Evolutionary conservation across 306 rosid species (phyloP).

Genomic region (Dryas octopetala): DNA sequence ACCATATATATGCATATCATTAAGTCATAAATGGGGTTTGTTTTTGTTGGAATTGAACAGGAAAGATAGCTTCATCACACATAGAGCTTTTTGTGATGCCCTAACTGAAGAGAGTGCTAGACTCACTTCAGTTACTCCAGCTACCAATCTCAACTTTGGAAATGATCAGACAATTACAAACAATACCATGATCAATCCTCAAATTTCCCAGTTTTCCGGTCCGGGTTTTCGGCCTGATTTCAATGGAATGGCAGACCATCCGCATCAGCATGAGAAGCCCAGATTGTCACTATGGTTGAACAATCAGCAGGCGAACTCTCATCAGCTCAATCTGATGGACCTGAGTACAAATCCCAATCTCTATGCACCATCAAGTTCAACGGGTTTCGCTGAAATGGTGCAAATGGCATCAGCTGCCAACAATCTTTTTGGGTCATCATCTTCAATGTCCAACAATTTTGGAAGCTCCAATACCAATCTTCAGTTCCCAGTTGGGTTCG

Average conservation of each 20-base stretch:
- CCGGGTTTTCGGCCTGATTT: constrained; percentile 34
- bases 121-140: constrained; percentile 48
- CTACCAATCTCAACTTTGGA: constrained; percentile 61
- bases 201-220: constrained; percentile 33
- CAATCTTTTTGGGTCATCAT: constrained; percentile 43
- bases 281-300: constrained; percentile 75
- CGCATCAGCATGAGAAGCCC: constrained; percentile 54
- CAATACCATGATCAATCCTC: constrained; percentile 26
- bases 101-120: constrained; percentile 94
- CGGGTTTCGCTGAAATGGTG: constrained; percentile 49
- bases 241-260: constrained; percentile 26
- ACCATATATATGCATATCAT: constrained; percentile 11
- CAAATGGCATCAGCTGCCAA: constrained; percentile 43
- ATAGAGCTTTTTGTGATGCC: constrained; percentile 96
- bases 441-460: constrained; percentile 38
- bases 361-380: constrained; percentile 37
- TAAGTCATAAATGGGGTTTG: constrained; percentile 32
- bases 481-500: no score
- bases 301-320: constrained; percentile 37
- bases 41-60: constrained; percentile 39
- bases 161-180: constrained; percentile 40
- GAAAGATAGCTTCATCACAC: constrained; percentile 97
- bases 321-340: constrained; percentile 34
- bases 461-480: not conserved
- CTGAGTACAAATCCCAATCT: constrained; percentile 40